Evolutionary conservation across 176 grass and related monocot genomes (phyloP).

Genomic region (Hsuehochloa calcarea): DNA sequence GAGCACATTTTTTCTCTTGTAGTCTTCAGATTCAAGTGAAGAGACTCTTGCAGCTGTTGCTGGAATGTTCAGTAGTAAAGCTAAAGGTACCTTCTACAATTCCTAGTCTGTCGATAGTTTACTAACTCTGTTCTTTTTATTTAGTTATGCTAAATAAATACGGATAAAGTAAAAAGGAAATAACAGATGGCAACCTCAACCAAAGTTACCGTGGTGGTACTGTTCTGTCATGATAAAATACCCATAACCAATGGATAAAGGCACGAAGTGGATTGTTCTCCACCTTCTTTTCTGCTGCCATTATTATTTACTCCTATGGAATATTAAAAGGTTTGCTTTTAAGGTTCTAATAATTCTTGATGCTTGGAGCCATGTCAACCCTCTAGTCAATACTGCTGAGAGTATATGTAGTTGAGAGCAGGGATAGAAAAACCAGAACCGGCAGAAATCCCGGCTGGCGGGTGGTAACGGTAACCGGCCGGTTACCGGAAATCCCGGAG

Average conservation of each 20-base stretch:
- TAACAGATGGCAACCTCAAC: background rate
- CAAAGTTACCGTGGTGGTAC: background rate
- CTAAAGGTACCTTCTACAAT: conserved; percentile 75
- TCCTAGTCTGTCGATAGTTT: background rate
- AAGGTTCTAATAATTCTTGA: background rate
- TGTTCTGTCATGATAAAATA: background rate
- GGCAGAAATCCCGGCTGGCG: too few species aligned
- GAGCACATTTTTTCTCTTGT: conserved; percentile 37
- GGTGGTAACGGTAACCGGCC: too few species aligned
- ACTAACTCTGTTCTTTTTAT: conserved; percentile 10
- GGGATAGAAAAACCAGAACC: too few species aligned
- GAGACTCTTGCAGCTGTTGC: conserved; percentile 93
- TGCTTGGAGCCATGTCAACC: background rate
- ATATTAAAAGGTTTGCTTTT: background rate
- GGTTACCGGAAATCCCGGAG: too few species aligned
- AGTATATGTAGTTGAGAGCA: too few species aligned
- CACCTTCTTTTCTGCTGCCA: background rate
- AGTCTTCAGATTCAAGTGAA: conserved; percentile 94
- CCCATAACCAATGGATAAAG: background rate
- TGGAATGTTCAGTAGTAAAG: conserved; percentile 99
- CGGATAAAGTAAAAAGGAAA: background rate
- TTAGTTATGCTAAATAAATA: conserved; percentile 14
- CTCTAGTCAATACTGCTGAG: background rate
- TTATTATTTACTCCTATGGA: background rate
- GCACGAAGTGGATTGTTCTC: background rate